Base-by-base conservation (phyloP, 2,329 filamentous ascomycete genomes). In the Trichoderma atroviride region DNA sequence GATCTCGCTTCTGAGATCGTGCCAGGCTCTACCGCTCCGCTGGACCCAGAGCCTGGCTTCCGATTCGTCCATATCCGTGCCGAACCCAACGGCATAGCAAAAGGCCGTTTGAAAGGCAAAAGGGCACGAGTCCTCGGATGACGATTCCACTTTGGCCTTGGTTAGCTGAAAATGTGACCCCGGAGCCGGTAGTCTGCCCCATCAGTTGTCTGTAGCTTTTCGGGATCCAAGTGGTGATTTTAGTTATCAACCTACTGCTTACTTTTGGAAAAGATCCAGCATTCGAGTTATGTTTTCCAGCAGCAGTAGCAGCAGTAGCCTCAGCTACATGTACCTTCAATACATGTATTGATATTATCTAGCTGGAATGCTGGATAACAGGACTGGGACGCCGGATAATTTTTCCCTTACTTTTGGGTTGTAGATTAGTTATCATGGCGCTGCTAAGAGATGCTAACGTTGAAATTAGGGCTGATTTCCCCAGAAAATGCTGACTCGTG, bases 1-100 rank as follows among this genome's bases (percentile, higher is more conserved):
- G 47, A 64, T 55, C 61, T 64, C 50, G 61, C 5, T 9, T 22
- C 22, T 29, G 61, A 63, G 60, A 53, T 58, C n/a, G 13, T 37
- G 16, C 22, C 47, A n/a, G 33, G 31, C 13, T 33, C 24, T 40
- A 55, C 61, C 16, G 29, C 50, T 64, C 50, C 16, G 33, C 16
- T 29, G 22, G 60, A 40, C 31, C 43, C 61, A 19, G 9, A 13
- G 14, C 19, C 16, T 24, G 27, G 22, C 0, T 29, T 40, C 22
- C 2, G 24, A 40, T 55, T 40, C 14, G 61, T 43, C 27, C 19
- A 61, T 13, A 2, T 29, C 27, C n/a, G 19, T 61, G 37, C 58
- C 58, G 58, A 47, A 47, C 27, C 58, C 37, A 40, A 47, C 37
- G 27, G 33, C 33, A 33, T 55, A 55, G 47, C 50, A 55, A 40